Evolutionary conservation across 805 yeast species (phyloP).

Genomic region (Wickerhamomyces bovis): DNA sequence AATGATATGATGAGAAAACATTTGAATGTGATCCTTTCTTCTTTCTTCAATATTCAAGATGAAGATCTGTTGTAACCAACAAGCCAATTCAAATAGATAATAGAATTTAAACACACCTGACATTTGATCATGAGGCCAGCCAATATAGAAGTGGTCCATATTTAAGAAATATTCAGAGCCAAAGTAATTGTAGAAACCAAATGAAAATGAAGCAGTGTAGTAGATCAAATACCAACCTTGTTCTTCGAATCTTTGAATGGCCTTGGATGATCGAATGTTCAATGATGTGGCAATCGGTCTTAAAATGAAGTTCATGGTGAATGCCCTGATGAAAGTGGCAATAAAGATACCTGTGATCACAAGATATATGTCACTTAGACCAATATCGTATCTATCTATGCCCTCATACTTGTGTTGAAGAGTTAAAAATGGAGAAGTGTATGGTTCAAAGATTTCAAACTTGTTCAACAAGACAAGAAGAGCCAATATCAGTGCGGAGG

Average conservation of each 20-base stretch:
- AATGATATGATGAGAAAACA: slow-evolving; percentile 85
- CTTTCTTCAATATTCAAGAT: slow-evolving; percentile 71
- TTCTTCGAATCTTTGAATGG: slow-evolving; percentile 69
- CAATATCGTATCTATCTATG: slow-evolving; percentile 43
- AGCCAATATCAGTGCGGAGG: slow-evolving; percentile 20
- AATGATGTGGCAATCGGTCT: slow-evolving; percentile 46
- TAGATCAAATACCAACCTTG: slow-evolving; percentile 76
- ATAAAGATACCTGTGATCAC: slow-evolving; percentile 50
- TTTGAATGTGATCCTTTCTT: slow-evolving; percentile 79
- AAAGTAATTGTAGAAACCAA: slow-evolving; percentile 54
- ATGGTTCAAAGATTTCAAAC: slow-evolving; percentile 24
- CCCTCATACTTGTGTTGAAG: slow-evolving; percentile 33
- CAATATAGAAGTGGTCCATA: slow-evolving; percentile 50
- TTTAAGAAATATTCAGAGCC: slow-evolving; percentile 54
- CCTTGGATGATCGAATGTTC: slow-evolving; percentile 43
- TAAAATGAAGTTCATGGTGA: slow-evolving; percentile 51
- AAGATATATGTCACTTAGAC: slow-evolving; percentile 47
- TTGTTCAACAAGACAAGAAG: slow-evolving; percentile 20
- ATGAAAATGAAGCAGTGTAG: slow-evolving; percentile 46
- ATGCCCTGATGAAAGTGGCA: slow-evolving; percentile 52
- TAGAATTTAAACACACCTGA: slow-evolving; percentile 51
- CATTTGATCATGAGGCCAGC: slow-evolving; percentile 72
- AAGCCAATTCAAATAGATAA: slow-evolving; percentile 66
- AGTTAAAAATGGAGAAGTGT: slow-evolving; percentile 32
- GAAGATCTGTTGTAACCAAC: slow-evolving; percentile 77